These are phyloP conservation scores for Oenanthe sinensis DNA, from an alignment of 129 eudicot genomes.

Conservation along the genomic window DNA sequence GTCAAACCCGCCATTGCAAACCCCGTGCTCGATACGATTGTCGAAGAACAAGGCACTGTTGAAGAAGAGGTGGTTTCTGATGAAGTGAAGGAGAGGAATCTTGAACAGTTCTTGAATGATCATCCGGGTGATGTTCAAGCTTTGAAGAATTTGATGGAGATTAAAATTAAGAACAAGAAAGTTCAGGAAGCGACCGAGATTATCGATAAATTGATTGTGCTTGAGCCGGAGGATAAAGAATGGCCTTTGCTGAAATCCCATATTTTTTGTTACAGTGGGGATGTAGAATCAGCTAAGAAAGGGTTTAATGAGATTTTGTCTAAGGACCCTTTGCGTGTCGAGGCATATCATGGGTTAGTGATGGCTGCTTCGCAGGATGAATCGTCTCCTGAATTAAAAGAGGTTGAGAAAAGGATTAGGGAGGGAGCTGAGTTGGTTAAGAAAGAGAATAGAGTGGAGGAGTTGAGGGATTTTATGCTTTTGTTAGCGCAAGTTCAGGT, in stretches of 20 bases:
- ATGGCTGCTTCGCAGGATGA: conserved; percentile 60
- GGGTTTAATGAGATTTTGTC: conserved; percentile 50
- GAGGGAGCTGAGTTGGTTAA: conserved; percentile 43
- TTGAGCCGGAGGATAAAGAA: conserved; percentile 60
- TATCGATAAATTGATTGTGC: conserved; percentile 37
- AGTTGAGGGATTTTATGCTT: conserved; percentile 68
- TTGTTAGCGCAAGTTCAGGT: conserved; percentile 75
- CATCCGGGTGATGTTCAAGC: conserved; percentile 45
- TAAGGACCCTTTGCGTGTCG: conserved; percentile 61
- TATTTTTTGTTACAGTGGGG: conserved; percentile 37
- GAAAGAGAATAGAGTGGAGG: conserved; percentile 44
- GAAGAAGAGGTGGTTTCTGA: conserved; percentile 9
- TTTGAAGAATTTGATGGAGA: conserved; percentile 47
- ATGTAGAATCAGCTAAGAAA: conserved; percentile 37
- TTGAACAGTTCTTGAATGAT: conserved; percentile 35
- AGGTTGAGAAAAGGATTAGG: conserved; percentile 38
- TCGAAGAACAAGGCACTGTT: neutral
- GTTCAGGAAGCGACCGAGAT: conserved; percentile 45
- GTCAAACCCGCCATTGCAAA: conserved; percentile 35
- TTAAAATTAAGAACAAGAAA: conserved; percentile 42
- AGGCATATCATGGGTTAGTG: conserved; percentile 82
- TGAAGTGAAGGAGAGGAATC: conserved; percentile 30
- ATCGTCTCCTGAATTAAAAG: conserved; percentile 29
- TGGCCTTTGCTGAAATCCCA: conserved; percentile 62
- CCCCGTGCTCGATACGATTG: conserved; percentile 14